A percentile compares a stretch with the other conserved stretches of the same genome.
Conservation (phyloP, 495 filamentous ascomycete species). For the Xylaria castorea region DNA sequence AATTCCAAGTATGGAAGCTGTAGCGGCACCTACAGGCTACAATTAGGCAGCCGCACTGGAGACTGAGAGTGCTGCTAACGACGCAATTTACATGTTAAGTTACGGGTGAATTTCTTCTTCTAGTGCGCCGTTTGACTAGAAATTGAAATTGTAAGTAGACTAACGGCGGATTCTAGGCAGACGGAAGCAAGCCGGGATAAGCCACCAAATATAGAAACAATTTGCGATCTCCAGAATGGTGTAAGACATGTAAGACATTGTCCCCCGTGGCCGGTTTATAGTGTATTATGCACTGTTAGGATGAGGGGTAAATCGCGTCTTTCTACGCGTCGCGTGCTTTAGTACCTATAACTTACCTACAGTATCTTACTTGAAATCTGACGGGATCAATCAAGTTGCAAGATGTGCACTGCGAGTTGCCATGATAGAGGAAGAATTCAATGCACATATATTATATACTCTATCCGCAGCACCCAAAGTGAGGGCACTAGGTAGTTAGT, state of each 20-base stretch:
- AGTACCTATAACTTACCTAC: neutral
- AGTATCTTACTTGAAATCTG: neutral
- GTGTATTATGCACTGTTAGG: slow-evolving; percentile 2
- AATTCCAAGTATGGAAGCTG: neutral
- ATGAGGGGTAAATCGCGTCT: slow-evolving; percentile 25
- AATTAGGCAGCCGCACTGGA: neutral
- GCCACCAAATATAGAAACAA: slow-evolving; percentile 14
- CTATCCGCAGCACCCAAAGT: neutral
- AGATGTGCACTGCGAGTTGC: neutral
- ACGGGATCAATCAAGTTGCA: neutral
- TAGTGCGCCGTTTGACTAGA: neutral
- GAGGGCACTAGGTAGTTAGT: too few relatives aligned
- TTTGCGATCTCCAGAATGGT: neutral
- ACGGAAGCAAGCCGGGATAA: neutral
- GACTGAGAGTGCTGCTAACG: neutral
- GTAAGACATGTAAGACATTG: slow-evolving; percentile 5
- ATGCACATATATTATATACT: neutral
- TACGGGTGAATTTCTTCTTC: neutral
- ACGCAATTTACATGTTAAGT: neutral
- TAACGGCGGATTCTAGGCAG: neutral
- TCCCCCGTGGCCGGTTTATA: neutral
- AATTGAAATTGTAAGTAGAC: neutral
- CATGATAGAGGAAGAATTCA: neutral
- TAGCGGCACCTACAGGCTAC: neutral
- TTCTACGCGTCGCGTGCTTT: slow-evolving; percentile 2